Evolutionary conservation across 139 green algal genomes (phyloP), one percentile per base, ranked within the genome.

Genomic region (Microglena sp.): DNA sequence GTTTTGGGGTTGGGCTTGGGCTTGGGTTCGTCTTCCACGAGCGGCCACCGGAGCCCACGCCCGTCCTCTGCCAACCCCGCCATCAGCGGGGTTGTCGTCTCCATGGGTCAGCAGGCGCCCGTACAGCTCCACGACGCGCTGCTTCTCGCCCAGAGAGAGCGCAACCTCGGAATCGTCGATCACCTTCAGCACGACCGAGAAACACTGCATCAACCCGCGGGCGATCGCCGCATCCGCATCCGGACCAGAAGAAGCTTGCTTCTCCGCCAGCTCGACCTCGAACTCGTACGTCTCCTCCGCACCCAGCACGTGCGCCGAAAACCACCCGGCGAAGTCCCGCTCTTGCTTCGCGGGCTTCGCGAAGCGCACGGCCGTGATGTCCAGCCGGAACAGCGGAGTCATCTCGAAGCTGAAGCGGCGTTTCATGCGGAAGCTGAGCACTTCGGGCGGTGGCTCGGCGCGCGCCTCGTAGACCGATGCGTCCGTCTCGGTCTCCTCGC

Each of bases 341-440:
- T 22, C 53, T 22, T 28, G 15, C 15, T 60, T 24, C n/a, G n/a
- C n/a, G n/a, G 18, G 15, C 7, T 60, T 8, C 53, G 31, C 15
- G n/a, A 33, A 26, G n/a, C 53, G 53, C 18, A 60, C 53, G 18
- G 53, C 53, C 8, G 53, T 33, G n/a, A 60, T 7, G 53, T 60
- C 53, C 21, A 60, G n/a, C 21, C 53, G 53, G 15, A 60, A 22
- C 40, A n/a, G 11, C 11, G 40, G 40, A 50, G 11, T 18, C 8
- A 8, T 8, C 53, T 15, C 7, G 53, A 60, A 60, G 21, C n/a
- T 33, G 53, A 28, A 18, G 7, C 53, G 53, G 18, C 15, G 53
- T 28, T 60, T 60, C 15, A 60, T 22, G 15, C 53, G 53, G 24
- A 33, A 60, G 7, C n/a, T 60, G n/a, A n/a, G n/a, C n/a, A n/a